These are phyloP conservation scores for Monosporozyma aerobia DNA, from an alignment of 805 yeast species.

Conservation along the genomic window DNA sequence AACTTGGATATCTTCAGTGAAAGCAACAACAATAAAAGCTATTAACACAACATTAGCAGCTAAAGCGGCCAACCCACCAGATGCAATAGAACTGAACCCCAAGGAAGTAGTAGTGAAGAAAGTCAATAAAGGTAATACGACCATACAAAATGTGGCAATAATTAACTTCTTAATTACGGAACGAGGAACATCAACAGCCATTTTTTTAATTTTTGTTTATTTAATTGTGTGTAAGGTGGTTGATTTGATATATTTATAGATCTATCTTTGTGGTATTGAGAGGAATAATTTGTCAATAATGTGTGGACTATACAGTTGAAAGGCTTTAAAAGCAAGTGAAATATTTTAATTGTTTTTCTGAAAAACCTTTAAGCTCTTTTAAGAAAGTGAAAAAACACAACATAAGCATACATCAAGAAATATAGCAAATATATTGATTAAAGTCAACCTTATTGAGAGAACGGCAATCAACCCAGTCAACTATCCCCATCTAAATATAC, in stretches of 20 bases:
- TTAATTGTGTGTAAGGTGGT: background rate
- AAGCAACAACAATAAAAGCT: slow-evolving; percentile 66
- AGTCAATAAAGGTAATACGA: slow-evolving; percentile 51
- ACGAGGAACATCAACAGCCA: slow-evolving; percentile 37
- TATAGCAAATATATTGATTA: background rate
- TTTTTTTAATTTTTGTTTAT: slow-evolving; percentile 6
- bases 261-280: background rate
- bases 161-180: slow-evolving; percentile 56
- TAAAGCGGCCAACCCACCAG: slow-evolving; percentile 75
- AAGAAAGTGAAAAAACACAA: background rate
- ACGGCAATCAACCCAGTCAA: background rate
- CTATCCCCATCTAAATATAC: background rate
- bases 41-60: slow-evolving; percentile 67
- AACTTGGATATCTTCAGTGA: slow-evolving; percentile 48
- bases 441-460: background rate
- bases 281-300: background rate
- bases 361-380: background rate
- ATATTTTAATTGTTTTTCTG: background rate
- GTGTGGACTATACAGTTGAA: background rate
- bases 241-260: background rate
- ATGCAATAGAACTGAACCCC: slow-evolving; percentile 44
- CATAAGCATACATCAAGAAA: background rate
- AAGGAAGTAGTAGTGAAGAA: slow-evolving; percentile 48
- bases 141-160: slow-evolving; percentile 71
- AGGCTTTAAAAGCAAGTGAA: background rate